Evolutionary conservation across 768 basidiomycete species (phyloP).

Genomic region (Multifurca ochricompacta): DNA sequence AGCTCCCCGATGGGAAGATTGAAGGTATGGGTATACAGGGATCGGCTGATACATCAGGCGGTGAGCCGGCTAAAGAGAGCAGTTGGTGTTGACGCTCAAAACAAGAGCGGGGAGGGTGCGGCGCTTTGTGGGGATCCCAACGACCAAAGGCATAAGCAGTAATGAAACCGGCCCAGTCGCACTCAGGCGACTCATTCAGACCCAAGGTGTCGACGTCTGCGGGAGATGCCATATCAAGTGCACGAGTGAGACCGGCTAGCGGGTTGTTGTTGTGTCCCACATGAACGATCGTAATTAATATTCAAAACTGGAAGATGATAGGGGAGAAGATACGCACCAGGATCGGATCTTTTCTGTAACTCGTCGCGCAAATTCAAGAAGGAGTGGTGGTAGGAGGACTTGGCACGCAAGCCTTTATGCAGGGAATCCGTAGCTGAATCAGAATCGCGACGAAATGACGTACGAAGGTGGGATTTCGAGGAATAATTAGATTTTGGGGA

Average conservation of each 20-base stretch:
- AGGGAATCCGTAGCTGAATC: conserved; percentile 5
- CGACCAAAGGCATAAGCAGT: conserved; percentile 66
- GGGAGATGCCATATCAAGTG: conserved; percentile 26
- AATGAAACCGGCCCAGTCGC: conserved; percentile 73
- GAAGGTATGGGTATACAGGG: neutral
- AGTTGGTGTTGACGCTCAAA: conserved; percentile 16
- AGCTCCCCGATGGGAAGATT: conserved; percentile 4
- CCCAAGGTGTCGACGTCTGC: conserved; percentile 16
- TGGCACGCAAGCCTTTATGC: conserved; percentile 10
- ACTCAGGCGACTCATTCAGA: conserved; percentile 25
- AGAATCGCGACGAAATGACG: conserved; percentile 1
- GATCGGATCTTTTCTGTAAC: conserved; percentile 9
- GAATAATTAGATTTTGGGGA: conserved; percentile 8
- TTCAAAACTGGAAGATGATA: neutral
- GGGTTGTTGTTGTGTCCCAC: neutral
- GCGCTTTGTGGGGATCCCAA: conserved; percentile 73
- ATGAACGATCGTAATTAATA: neutral
- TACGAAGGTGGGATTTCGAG: neutral
- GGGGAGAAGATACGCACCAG: conserved; percentile 6
- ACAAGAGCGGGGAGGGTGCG: conserved; percentile 44
- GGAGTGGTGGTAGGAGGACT: conserved; percentile 16
- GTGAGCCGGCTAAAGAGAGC: neutral
- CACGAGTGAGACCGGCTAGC: conserved; percentile 12
- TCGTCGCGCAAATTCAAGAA: conserved; percentile 18
- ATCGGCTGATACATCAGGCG: neutral